Conservation (phyloP, 2,329 filamentous ascomycete genomes). For the Colletotrichum nymphaeae region DNA sequence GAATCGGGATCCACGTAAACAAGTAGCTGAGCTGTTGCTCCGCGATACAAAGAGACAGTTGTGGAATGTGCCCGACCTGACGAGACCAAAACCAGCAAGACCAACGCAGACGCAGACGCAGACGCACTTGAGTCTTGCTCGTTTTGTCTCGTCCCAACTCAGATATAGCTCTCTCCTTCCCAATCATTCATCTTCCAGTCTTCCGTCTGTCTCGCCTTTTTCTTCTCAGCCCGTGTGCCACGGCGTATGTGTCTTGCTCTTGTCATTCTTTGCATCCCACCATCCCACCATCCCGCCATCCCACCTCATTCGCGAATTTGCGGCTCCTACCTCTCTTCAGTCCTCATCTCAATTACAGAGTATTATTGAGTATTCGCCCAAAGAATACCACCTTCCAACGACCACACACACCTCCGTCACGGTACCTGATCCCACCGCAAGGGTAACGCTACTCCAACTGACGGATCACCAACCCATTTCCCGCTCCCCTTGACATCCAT, state of each 20-base stretch:
- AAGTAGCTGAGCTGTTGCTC: slow-evolving; percentile 19
- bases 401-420: slow-evolving; percentile 2
- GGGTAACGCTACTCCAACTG: slow-evolving; percentile 10
- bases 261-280: slow-evolving; percentile 20
- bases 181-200: not conserved
- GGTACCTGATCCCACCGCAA: slow-evolving; percentile 2
- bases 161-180: not conserved
- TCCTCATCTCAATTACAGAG: slow-evolving; percentile 6
- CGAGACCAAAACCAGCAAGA: not conserved
- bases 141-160: not conserved
- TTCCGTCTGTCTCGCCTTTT: not conserved
- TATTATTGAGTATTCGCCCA: not conserved
- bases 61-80: not conserved
- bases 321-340: not conserved
- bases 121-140: not conserved
- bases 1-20: slow-evolving; percentile 24
- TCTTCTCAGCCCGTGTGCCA: not conserved
- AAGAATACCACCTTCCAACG: not conserved
- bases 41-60: slow-evolving; percentile 23
- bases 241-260: slow-evolving; percentile 14
- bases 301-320: not conserved
- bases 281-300: not conserved
- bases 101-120: not conserved
- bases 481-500: slow-evolving; percentile 13
- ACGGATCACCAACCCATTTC: slow-evolving; percentile 31